These are phyloP conservation scores for Fragosphaeria purpurea DNA, from an alignment of 2,329 filamentous ascomycete species.

Conservation along the genomic window DNA sequence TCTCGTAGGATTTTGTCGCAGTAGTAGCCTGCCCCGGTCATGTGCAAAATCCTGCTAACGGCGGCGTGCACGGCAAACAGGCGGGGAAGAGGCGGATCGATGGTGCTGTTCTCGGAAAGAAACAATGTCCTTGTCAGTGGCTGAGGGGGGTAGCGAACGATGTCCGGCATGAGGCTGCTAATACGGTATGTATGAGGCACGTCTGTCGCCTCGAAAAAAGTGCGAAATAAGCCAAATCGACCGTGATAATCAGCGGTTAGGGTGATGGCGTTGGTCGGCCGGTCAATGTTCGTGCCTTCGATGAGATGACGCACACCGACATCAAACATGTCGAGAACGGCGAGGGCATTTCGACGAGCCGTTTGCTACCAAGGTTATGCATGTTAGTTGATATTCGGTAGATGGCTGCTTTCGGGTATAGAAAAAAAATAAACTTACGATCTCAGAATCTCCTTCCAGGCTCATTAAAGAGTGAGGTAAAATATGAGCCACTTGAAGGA, in stretches of 20 bases:
- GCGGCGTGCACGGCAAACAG: neutral
- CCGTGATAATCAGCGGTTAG: neutral
- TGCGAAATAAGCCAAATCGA: neutral
- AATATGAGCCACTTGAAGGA: neutral
- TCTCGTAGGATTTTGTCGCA: neutral
- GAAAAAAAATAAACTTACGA: neutral
- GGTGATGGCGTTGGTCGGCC: conserved; percentile 1
- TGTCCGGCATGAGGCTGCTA: neutral
- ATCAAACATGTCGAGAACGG: conserved; percentile 4
- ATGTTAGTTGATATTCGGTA: neutral
- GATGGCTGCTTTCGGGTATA: neutral
- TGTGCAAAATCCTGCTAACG: neutral
- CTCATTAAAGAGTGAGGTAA: neutral
- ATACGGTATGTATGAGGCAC: conserved; percentile 3
- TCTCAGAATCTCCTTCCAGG: neutral
- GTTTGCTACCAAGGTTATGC: neutral
- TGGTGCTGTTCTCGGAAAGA: neutral
- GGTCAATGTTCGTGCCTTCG: neutral
- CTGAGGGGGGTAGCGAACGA: neutral
- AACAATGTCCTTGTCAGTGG: neutral
- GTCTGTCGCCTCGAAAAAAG: neutral
- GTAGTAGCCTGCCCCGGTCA: neutral
- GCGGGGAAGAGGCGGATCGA: neutral
- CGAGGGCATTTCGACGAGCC: neutral
- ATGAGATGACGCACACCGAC: neutral